phyloP scores from a whole-genome alignment of 768 basidiomycete genomes.

The Tulasnella sp. region DNA sequence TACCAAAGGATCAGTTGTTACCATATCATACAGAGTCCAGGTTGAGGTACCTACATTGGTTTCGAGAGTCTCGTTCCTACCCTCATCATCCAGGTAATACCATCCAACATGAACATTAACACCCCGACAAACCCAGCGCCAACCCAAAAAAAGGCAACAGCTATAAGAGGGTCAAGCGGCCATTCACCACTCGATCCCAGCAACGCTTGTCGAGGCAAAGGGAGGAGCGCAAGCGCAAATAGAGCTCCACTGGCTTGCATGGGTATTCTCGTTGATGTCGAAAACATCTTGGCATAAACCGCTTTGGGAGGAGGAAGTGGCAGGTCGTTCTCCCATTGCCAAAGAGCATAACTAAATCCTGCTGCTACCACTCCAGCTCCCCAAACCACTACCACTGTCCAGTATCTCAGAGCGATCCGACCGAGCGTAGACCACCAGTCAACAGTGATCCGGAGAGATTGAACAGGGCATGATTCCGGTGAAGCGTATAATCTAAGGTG shows the following conservation, averaged over 20 bases:
- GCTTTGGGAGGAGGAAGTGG: not conserved
- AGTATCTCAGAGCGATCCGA: slow-evolving; percentile 67
- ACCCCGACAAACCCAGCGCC: slow-evolving; percentile 35
- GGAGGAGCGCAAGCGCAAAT: slow-evolving; percentile 51
- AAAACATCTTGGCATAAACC: not conserved
- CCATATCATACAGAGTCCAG: not conserved
- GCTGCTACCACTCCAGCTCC: slow-evolving; percentile 64
- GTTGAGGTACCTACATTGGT: not conserved
- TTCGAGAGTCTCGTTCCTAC: not conserved
- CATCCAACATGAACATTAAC: slow-evolving; percentile 5
- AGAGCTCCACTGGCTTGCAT: slow-evolving; percentile 35
- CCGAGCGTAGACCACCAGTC: slow-evolving; percentile 72
- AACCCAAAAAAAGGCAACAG: slow-evolving; percentile 55
- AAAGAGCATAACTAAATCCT: slow-evolving; percentile 55
- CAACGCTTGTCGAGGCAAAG: slow-evolving; percentile 52
- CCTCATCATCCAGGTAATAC: not conserved
- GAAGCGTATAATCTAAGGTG: slow-evolving; percentile 8
- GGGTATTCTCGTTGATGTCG: not conserved
- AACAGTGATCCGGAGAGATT: slow-evolving; percentile 51
- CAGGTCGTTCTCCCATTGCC: slow-evolving; percentile 33
- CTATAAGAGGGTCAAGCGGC: slow-evolving; percentile 48
- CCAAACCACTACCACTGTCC: slow-evolving; percentile 69
- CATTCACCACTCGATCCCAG: slow-evolving; percentile 58
- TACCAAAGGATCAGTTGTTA: not conserved
- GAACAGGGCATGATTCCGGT: slow-evolving; percentile 50